Evolutionary conservation across 1,139 yeast species (phyloP).

Genomic region (Ogataea hybrid): DNA sequence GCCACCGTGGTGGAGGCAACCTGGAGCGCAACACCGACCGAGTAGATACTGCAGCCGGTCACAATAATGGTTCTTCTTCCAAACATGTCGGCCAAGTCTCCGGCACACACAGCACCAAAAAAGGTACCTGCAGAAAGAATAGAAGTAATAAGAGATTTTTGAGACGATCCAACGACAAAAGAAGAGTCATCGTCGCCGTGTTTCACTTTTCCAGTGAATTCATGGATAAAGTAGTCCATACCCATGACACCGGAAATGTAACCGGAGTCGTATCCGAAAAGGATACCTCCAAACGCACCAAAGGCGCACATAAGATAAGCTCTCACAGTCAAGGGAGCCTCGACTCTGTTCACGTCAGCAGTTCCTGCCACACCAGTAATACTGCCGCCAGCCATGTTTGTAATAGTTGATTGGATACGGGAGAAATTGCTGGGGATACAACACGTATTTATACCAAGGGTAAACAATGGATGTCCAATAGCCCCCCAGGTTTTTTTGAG

Average conservation of each 20-base stretch:
- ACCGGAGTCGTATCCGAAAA: slow-evolving; percentile 61
- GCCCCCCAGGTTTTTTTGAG: background rate
- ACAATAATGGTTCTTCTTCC: slow-evolving; percentile 62
- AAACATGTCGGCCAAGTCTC: slow-evolving; percentile 52
- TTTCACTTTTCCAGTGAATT: slow-evolving; percentile 35
- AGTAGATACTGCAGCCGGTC: slow-evolving; percentile 51
- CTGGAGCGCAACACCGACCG: slow-evolving; percentile 61
- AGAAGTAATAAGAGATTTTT: slow-evolving; percentile 51
- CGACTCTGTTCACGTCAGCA: slow-evolving; percentile 27
- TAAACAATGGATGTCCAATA: background rate
- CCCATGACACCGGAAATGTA: slow-evolving; percentile 57
- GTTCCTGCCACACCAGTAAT: slow-evolving; percentile 18
- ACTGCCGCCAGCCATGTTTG: slow-evolving; percentile 14
- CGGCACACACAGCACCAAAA: slow-evolving; percentile 57
- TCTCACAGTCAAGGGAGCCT: slow-evolving; percentile 33
- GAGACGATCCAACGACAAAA: slow-evolving; percentile 29
- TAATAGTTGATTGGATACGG: background rate
- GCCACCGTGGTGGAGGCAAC: slow-evolving; percentile 48
- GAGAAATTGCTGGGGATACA: background rate
- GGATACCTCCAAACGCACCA: slow-evolving; percentile 55
- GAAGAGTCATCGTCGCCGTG: slow-evolving; percentile 16
- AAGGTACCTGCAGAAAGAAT: slow-evolving; percentile 58
- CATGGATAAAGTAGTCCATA: slow-evolving; percentile 46
- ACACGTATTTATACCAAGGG: background rate
- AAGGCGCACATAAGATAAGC: slow-evolving; percentile 37